phyloP scores from a whole-genome alignment of 805 yeast species.

The Torulaspora microellipsoides region DNA sequence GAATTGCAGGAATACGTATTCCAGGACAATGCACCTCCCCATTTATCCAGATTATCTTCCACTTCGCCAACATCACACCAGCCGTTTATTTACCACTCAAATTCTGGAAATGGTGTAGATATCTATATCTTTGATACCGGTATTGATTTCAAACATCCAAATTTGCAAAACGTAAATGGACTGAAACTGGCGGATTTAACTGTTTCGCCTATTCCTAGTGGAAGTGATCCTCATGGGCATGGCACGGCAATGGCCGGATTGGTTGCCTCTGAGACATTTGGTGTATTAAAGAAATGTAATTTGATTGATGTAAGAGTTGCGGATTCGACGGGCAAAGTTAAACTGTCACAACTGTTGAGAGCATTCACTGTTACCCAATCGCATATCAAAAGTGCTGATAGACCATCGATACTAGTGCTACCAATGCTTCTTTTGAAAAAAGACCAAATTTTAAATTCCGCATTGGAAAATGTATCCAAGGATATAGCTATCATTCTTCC shows the following conservation, averaged over 20 bases:
- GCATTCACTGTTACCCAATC: conserved; percentile 32
- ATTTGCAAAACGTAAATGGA: conserved; percentile 44
- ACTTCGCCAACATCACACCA: conserved; percentile 36
- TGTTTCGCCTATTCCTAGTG: conserved; percentile 23
- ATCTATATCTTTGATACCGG: conserved; percentile 41
- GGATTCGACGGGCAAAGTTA: conserved; percentile 36
- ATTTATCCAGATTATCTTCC: conserved; percentile 33
- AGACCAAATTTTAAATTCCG: conserved; percentile 41
- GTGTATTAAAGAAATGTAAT: conserved; percentile 46
- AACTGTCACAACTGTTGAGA: conserved; percentile 32
- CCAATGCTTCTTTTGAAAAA: conserved; percentile 35
- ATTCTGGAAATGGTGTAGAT: conserved; percentile 40
- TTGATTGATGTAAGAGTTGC: conserved; percentile 43
- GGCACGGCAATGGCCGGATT: conserved; percentile 57
- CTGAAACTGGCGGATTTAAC: conserved; percentile 44
- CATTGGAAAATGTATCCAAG: conserved; percentile 39
- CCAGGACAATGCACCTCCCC: conserved; percentile 42
- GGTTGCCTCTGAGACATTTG: conserved; percentile 47
- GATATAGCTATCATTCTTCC: conserved; percentile 47
- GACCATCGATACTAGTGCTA: conserved; percentile 39
- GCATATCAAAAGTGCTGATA: conserved; percentile 29
- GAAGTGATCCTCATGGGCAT: conserved; percentile 43
- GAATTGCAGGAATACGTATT: conserved; percentile 33
- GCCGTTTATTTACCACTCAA: conserved; percentile 41
- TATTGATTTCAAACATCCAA: conserved; percentile 34